Base-by-base conservation (phyloP, 2,329 filamentous ascomycete species). In the Epichloe coenophiala region DNA sequence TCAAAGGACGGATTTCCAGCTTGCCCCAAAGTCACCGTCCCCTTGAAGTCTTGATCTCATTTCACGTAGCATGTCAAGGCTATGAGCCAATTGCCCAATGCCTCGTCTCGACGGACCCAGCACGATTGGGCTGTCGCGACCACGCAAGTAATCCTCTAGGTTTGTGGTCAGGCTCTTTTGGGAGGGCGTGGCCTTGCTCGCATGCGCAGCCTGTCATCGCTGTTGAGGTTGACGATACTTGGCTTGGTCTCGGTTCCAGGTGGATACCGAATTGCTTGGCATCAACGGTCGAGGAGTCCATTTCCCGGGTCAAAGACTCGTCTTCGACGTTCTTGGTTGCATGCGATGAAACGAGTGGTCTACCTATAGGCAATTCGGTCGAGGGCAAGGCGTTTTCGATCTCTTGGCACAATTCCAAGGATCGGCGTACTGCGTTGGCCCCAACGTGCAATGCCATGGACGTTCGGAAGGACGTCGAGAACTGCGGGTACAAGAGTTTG, bases 401-500 rank as follows among this genome's bases (percentile, higher is more conserved):
- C 17, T 66, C 61, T 12, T 48, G 46, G 12, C 54, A 53, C 48
- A 68, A 49, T 48, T 55, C 47, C 17, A 56, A 12, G 5, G 60
- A 57, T 46, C 50, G 53, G 39, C 59, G 51, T 1, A 54, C 31
- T 12, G 62, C 59, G 3, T 53, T 43, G 5, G 53, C 50, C 15
- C 57, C 58, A 50, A 67, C 58, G 31, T 64, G 55, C 5, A 57
- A 39, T 1, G 59, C 63, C 59, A 67, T 61, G 9, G 60, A 59
- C 7, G 39, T 33, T n/a, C 65, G 61, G n/a, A 65, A 63, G 5
- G 53, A 43, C 1, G 46, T 41, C n/a, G 57, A 50, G 33, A 66
- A 59, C 7, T 63, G 56, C 6, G 58, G 50, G n/a, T 65, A 58
- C 1, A 68, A 54, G 13, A 68, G 55, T 51, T 65, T 65, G 51